phyloP scores from a whole-genome alignment of 352 stramenopile genomes.

The Phytophthora idaei region DNA sequence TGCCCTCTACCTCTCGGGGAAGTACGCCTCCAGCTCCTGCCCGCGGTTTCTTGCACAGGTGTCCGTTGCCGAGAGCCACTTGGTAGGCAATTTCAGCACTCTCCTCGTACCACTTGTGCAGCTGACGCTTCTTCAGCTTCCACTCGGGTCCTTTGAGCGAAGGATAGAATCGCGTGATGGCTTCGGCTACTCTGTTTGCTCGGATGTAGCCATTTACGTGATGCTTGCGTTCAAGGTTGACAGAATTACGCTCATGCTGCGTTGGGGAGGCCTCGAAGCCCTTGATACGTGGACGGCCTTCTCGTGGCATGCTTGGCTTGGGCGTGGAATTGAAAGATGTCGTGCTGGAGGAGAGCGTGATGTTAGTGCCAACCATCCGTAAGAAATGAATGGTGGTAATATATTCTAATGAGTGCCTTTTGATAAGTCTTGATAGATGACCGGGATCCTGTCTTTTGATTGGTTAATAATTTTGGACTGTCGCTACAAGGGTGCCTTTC shows the following conservation, averaged over 20 bases:
- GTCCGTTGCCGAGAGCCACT: neutral
- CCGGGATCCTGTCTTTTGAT: too few relatives aligned
- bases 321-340: too few relatives aligned
- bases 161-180: neutral
- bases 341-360: too few relatives aligned
- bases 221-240: neutral
- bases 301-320: neutral
- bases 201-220: neutral
- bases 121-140: neutral
- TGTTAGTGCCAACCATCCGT: too few relatives aligned
- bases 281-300: neutral
- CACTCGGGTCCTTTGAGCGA: neutral
- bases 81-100: neutral
- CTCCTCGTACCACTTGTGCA: neutral
- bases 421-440: too few relatives aligned
- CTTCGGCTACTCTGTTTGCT: neutral
- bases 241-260: neutral
- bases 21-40: neutral
- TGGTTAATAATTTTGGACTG: too few relatives aligned
- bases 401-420: too few relatives aligned
- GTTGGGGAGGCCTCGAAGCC: neutral
- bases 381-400: too few relatives aligned
- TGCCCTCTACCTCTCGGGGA: neutral
- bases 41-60: neutral
- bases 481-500: too few relatives aligned